A percentile compares a stretch with the other conserved stretches of the same genome.
Evolutionary conservation across 495 filamentous ascomycete species (phyloP).

Genomic region (Beverwykella pulmonaria): DNA sequence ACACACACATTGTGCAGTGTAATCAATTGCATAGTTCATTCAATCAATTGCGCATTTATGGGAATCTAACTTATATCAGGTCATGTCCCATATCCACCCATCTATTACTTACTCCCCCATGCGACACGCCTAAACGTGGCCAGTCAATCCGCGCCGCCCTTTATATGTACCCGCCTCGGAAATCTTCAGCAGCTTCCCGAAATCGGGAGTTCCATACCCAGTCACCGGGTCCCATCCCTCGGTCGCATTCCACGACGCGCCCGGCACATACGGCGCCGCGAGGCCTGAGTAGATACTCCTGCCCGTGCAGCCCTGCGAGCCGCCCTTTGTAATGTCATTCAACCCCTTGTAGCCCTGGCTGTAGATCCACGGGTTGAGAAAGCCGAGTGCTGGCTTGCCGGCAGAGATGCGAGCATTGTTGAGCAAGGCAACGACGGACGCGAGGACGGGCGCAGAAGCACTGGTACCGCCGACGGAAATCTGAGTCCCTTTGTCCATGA

Average conservation of each 20-base stretch:
- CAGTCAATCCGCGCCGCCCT: conserved; percentile 14
- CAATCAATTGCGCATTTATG: too few species aligned
- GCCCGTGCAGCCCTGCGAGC: conserved; percentile 63
- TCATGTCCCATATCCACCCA: background rate
- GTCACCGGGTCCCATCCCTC: conserved; percentile 65
- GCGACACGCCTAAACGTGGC: background rate
- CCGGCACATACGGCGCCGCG: conserved; percentile 40
- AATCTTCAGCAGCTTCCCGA: conserved; percentile 43
- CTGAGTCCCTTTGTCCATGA: conserved; percentile 57
- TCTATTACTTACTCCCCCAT: background rate
- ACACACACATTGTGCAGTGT: background rate
- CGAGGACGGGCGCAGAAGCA: conserved; percentile 64
- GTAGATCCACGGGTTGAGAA: conserved; percentile 78
- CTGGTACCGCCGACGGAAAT: conserved; percentile 64
- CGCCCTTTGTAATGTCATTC: conserved; percentile 65
- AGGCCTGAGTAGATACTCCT: conserved; percentile 51
- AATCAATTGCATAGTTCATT: background rate
- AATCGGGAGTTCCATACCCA: conserved; percentile 60
- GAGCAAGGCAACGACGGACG: conserved; percentile 65
- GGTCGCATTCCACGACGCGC: conserved; percentile 51
- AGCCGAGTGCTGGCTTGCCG: conserved; percentile 63
- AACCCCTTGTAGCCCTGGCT: conserved; percentile 54
- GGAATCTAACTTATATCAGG: too few species aligned
- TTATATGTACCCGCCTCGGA: conserved; percentile 23
- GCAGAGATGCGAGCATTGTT: conserved; percentile 66